A percentile compares a stretch with the other conserved stretches of the same genome.
These are phyloP conservation scores for Raphanus hybrid DNA, from an alignment of 441 rosid species.

Conservation along the genomic window DNA sequence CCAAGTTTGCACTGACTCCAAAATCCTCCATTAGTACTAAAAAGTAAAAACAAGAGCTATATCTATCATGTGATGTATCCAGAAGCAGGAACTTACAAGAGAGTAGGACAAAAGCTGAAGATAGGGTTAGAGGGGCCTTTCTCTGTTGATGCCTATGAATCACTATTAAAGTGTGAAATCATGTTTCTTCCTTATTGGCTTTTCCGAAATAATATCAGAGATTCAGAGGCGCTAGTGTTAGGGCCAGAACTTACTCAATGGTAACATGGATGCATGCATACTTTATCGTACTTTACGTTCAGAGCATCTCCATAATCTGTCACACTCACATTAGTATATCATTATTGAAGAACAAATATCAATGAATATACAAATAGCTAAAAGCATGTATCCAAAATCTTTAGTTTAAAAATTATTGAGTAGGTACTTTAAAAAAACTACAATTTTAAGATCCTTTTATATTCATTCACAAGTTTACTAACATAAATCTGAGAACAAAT, in stretches of 20 bases:
- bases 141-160: background rate
- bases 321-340: background rate
- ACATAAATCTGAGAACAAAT: background rate
- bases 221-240: background rate
- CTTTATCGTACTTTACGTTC: constrained; percentile 5
- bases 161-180: constrained; percentile 4
- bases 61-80: background rate
- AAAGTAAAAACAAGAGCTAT: background rate
- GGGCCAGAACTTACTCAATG: background rate
- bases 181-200: background rate
- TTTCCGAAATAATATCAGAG: constrained; percentile 2
- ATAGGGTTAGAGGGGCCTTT: constrained; percentile 39
- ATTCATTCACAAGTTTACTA: background rate
- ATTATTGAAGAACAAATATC: background rate
- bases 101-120: constrained; percentile 62
- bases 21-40: background rate
- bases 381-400: background rate
- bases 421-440: background rate
- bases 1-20: background rate
- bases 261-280: constrained; percentile 1
- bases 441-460: background rate
- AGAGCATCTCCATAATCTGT: constrained; percentile 4
- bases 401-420: background rate
- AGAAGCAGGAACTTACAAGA: constrained; percentile 51
- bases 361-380: background rate